Base-by-base conservation (phyloP, 2,329 filamentous ascomycete species). In the Trichoderma gracile region DNA sequence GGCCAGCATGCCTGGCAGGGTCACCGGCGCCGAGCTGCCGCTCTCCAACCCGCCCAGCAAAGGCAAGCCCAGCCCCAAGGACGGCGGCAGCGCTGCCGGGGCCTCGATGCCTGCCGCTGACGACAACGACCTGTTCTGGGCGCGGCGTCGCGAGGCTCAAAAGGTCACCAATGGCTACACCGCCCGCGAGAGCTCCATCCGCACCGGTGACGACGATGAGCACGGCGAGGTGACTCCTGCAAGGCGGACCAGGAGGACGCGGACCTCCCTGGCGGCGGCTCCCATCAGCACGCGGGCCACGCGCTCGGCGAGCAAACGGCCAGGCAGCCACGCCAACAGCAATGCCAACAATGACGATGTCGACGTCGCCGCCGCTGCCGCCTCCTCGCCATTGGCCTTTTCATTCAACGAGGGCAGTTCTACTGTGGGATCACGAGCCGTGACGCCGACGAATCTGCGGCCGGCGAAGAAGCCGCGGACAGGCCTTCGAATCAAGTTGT, bases 401-500 rank as follows among this genome's bases (percentile, higher is more conserved):
- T 81, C 80, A 52, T 81, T 84, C 69, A 78, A 79, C 61, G 80
- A 83, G 50, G 72, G 76, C 71, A 73, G 80, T 76, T 74, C 80
- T 73, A 66, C 79, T 71, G 76, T 80, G 53, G 81, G 78, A 68
- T 89, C 86, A 38, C 84, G 87, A 69, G 85, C 85, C 63, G 84
- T 80, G 63, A 89, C 87, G 38, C 87, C 87, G 7, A 80, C 77
- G 62, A 78, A 82, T 49, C 78, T 82, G 62, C 84, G 83, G 46
- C 80, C 84, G 38, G 76, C 79, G 66, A 88, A 88, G 80, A 88
- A 84, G 75, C 78, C 81, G 56, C 84, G 86, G 73, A 83, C 82
- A 60, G 86, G 86, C 45, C 80, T 86, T 66, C 86, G 88, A 69
- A 82, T 89, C 72, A 90, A 90, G 78, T 84, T 82, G 75, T 90